Evolutionary conservation across 2,329 filamentous ascomycete genomes (phyloP), one percentile per base, ranked within the genome.

Genomic region (Cordyceps cateniannulata): DNA sequence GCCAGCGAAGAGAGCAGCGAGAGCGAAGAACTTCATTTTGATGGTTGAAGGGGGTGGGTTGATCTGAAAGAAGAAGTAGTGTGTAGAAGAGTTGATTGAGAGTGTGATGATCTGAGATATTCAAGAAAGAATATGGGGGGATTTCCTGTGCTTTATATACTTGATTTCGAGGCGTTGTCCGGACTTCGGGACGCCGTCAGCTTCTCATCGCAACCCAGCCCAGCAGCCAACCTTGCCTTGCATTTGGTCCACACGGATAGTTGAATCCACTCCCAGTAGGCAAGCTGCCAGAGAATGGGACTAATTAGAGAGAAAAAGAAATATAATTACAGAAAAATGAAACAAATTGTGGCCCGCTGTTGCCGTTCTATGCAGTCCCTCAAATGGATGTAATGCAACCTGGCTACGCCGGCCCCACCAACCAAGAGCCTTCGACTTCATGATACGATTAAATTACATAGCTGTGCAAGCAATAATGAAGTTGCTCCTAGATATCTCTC

Each of bases 1-100:
- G 51, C 64, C 52, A 40, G 64, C 58, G 24, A 64, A 60, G 44
- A 66, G 61, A 24, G 65, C 64, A 48, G 62, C 35, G 48, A 62
- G 47, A 42, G 59, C 49, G 38, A 66, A 44, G 63, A 65, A 63
- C 62, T 67, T 63, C 65, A 67, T 67, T 38, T 60, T 66, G 65
- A 59, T 54, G 14, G 24, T 22, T 10, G 50, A 10, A 22, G 10
- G 22, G 10, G 57, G 49, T 29, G 38, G 20, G 14, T 49, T 8
- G 25, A 29, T 60, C 0, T 27, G 4, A 42, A 16, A 18, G 27
- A 40, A 60, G 24, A 29, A 5, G 25, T 20, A 27, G 22, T 24
- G 22, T 27, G 20, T 45, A 40, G 20, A 29, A 60, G 22, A 29
- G 49, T 48, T 20, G 40, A 3, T 14, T 53, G 48, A 9, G 7